These are phyloP conservation scores for Ustilago nuda DNA, from an alignment of 1,284 basidiomycete species.

Conservation along the genomic window DNA sequence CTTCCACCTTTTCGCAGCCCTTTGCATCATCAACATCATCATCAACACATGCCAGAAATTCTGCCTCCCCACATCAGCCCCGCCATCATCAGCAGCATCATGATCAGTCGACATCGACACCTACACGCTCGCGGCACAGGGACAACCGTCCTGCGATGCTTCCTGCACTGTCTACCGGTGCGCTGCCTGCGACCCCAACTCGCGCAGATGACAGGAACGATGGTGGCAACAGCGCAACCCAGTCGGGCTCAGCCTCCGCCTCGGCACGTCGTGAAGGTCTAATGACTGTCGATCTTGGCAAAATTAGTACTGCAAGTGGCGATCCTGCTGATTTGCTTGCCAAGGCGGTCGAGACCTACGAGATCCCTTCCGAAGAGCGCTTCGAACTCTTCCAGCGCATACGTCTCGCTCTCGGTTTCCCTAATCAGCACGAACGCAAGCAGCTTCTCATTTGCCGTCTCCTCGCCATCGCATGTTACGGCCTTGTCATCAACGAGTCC, in stretches of 20 bases:
- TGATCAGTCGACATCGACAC: slow-evolving; percentile 30
- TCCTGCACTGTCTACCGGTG: slow-evolving; percentile 30
- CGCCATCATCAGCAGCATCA: slow-evolving; percentile 20
- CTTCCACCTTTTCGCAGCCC: slow-evolving; percentile 22
- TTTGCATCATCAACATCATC: slow-evolving; percentile 20
- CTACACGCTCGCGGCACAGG: slow-evolving; percentile 40
- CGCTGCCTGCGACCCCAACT: slow-evolving; percentile 32
- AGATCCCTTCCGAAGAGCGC: slow-evolving; percentile 84
- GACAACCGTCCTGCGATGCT: slow-evolving; percentile 42
- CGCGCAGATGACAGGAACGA: slow-evolving; percentile 30
- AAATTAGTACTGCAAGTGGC: slow-evolving; percentile 26
- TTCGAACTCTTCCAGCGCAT: slow-evolving; percentile 91
- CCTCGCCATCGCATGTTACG: slow-evolving; percentile 85
- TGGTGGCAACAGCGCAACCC: background rate
- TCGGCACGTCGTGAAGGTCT: slow-evolving; percentile 53
- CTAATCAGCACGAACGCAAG: slow-evolving; percentile 77
- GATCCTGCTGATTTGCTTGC: slow-evolving; percentile 74
- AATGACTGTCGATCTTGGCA: slow-evolving; percentile 52
- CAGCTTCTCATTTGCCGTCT: slow-evolving; percentile 85
- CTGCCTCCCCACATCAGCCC: slow-evolving; percentile 25
- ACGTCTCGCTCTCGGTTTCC: slow-evolving; percentile 79
- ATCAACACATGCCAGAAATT: slow-evolving; percentile 19
- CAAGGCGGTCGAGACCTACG: slow-evolving; percentile 78
- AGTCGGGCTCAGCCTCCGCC: slow-evolving; percentile 13
- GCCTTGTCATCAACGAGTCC: slow-evolving; percentile 73